Base-by-base conservation (phyloP, 345 rosid species). In the Eutrema japonicum region DNA sequence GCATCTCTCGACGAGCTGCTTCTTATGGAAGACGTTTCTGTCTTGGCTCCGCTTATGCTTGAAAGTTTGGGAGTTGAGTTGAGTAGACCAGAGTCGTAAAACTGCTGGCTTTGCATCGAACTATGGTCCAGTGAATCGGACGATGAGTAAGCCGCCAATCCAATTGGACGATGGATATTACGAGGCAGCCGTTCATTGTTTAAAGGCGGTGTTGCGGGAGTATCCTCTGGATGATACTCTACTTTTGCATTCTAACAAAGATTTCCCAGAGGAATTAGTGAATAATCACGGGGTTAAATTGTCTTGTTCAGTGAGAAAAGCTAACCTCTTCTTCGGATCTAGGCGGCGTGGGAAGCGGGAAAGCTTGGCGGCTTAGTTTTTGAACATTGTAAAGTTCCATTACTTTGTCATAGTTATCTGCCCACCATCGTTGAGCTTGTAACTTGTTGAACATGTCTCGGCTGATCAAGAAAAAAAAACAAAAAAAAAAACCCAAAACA, bases 401-500 rank as follows among this genome's bases (percentile, higher is more conserved):
- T 69, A 95, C 89, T 75, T 81, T 87, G 77, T 92, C 99, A 53
- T 88, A 92, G 79, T 92, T 92, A 86, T 92, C 99, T 18, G 96
- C 88, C 99, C 99, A 96, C 98, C 99, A 96, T 71, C 87, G 72
- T 68, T 96, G 99, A 75, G 99, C 99, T 88, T 90, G 97, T 90
- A 85, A 77, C 77, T 96, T 96, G 85, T 92, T 90, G 77, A 90
- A 96, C 92, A 86, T 86, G 57, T 96, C 99, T 48, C 97, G 94
- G 78, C 98, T 95, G 68, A 59, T 75, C 72, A 85, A 71, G 66
- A 18, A 75, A 29, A 32, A 47, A 16, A 16, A 16, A 1, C 1
- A 18, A 0, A 4, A 72, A 37, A 48, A 47, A 0, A 6, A 30
- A 4, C 8, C 37, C 51, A 33, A 43, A n/a, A 64, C 26, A 26